Conservation (phyloP, 176 grass and related monocot genomes). For the Avena sativa region DNA sequence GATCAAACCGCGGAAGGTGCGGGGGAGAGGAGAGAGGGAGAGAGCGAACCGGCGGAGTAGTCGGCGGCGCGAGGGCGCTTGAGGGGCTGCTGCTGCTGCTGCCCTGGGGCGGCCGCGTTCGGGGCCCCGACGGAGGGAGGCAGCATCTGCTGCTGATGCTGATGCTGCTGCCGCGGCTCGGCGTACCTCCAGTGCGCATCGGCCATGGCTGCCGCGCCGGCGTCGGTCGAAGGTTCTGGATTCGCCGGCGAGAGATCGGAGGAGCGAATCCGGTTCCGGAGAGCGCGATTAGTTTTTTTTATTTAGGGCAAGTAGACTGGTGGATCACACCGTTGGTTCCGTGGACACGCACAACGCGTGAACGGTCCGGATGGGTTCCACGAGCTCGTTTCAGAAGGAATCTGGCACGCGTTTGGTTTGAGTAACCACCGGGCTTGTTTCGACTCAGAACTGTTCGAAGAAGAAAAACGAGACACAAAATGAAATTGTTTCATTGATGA, state of each 20-base stretch:
- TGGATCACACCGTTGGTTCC: slow-evolving; percentile 6
- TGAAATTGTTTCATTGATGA: too few species aligned
- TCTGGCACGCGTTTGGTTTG: background rate
- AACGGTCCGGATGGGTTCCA: background rate
- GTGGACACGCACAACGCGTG: background rate
- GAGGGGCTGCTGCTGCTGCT: slow-evolving; percentile 42
- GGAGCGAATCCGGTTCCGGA: background rate
- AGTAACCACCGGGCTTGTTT: too few species aligned
- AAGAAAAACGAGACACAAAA: too few species aligned
- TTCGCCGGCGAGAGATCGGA: background rate
- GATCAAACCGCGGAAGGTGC: background rate
- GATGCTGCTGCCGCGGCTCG: slow-evolving; percentile 48
- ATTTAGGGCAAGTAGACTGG: background rate
- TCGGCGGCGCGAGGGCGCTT: slow-evolving; percentile 66
- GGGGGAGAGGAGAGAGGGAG: background rate
- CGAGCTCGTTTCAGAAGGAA: background rate
- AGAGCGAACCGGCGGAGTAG: slow-evolving; percentile 51
- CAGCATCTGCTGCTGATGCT: background rate
- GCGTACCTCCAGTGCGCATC: slow-evolving; percentile 79
- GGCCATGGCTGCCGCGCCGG: slow-evolving; percentile 43
- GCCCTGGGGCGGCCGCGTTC: background rate
- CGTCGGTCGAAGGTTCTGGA: background rate
- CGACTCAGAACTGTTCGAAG: too few species aligned
- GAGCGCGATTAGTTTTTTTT: background rate
- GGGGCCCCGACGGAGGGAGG: slow-evolving; percentile 5